Evolutionary conservation across 2,329 filamentous ascomycete species (phyloP), one percentile per base, ranked within the genome.

Genomic region (Aspergillus sp.): DNA sequence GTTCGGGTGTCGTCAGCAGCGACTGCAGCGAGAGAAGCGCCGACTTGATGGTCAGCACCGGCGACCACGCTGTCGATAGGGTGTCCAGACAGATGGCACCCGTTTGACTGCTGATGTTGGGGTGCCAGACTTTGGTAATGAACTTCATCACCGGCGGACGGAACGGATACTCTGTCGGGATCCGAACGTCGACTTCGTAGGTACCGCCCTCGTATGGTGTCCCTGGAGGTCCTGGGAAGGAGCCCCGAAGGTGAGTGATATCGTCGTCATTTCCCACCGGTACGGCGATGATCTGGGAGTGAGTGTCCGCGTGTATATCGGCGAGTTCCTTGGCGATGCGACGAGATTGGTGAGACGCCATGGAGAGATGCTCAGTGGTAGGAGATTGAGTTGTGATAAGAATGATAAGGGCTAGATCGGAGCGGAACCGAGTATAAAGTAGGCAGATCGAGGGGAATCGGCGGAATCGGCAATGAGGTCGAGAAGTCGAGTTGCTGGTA

Each of bases 21-120:
- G 92, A 93, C 71, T 96, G 92, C 29, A 99, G 81, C 23, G 92
- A 97, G 54, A 99, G 86, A 43, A 99, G 84, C 34, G 93, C 91
- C 17, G 91, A 95, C 76, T 97, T 97, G 72, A 99, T 93, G 13
- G 93, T 99, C 56, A 97, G 83, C 20, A 99, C 92, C 0, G 94
- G 94, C 5, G 93, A 96, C 94, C 94, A 99, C 62, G 89, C 91
- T 11, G 83, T 83, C 9, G 88, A 87, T 14, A 99, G 82, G 0
- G 92, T 97, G 69, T 99, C 94, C 50, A 99, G 85, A 68, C 94
- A 99, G 70, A 99, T 99, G 21, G 92, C 93, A 51, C 94, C 94
- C 38, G 92, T 97, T 70, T 94, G 88, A 66, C 88, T 93, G 80
- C 89, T 95, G 75, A 99, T 85, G 68, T 99, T 99, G 31, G 94